Evolutionary conservation across 2,329 filamentous ascomycete genomes (phyloP), one percentile per base, ranked within the genome.

Genomic region (Hypoxylon sp.): DNA sequence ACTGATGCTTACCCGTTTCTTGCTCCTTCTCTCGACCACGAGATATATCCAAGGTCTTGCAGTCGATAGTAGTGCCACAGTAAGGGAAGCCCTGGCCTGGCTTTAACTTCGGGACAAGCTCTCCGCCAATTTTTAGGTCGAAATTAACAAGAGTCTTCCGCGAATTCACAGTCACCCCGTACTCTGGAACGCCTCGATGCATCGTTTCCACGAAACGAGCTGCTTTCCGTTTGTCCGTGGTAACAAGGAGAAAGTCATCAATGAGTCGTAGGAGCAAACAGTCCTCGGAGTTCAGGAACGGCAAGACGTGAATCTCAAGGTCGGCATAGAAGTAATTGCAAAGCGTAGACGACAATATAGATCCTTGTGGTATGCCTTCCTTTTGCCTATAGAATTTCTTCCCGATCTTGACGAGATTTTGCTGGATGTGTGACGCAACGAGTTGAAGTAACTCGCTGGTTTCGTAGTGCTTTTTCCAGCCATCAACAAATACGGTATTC

Each of bases 261-360:
- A 97, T 93, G 8, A 98, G 85, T 14, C 96, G 88, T 58, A 98
- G 80, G 6, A 99, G 83, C 2, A 98, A 80, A 54, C 88, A 91
- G 35, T 91, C 83, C 4, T 81, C 77, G 0, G 81, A 76, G 14
- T 84, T 74, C 1, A 96, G 80, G 76, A 98, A 98, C 0, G 76
- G 77, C 2, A 98, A 83, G 13, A 91, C 83, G 27, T 89, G 85
- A 6, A 81, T 81, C 79, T 99, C 96, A 1, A 98, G 87, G 69
- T 96, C 90, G 5, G 93, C 95, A 77, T 99, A 99, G 79, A 98
- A 98, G 81, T 97, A 95, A 80, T 94, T 98, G 84, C 96, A 98
- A 4, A 99, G 85, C 44, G 94, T 85, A 48, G 91, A 92, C 0
- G 95, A 98, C 4, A 99, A 79, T 1, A 98, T 87, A 0, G 95